Base-by-base conservation (phyloP, 768 basidiomycete genomes). In the Phylloporus arenicola region DNA sequence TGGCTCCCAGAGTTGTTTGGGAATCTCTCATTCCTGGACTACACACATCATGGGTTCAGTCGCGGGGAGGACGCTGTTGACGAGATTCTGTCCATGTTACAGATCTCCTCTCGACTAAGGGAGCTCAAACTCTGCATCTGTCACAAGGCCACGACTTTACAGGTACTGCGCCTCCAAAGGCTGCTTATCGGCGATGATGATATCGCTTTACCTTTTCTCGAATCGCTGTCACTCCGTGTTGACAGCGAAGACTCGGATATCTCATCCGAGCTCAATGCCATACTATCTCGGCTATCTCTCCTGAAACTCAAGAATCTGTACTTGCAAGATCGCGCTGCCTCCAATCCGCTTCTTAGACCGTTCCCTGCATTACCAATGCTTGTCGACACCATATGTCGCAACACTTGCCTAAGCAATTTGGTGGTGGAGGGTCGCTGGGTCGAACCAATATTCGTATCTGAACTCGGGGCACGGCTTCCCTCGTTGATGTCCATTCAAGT, bases 11-110 rank as follows among this genome's bases (percentile, higher is more conserved):
- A 76, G 10, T 69, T 87, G 30, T 87, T 82, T 57, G 69, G 70
- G 34, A 82, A 83, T 60, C 70, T 88, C 39, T 77, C 75, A 6
- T 78, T 71, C 58, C 72, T 88, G 38, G 81, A 87, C 64, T 88
- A 86, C 56, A 81, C 82, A 1, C 85, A 88, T 57, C 85, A 86
- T 51, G 80, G 81, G 19, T 84, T 86, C 65, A 84, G 76, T 34
- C 66, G 63, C 17, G 84, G 80, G 5, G 68, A 75, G 52, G 73
- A 77, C 47, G 80, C 82, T 3, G 73, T 81, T 9, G 60, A 72
- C 25, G 85, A 88, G 58, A 69, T 86, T 41, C 58, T 83, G 35
- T 70, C 71, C 24, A 79, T 86, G 65, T 69, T 88, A 24, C 66
- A 72, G 51, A 70, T 84, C 17, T 85, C 80, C 37, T 63, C 67